Base-by-base conservation (phyloP, 768 basidiomycete genomes). In the Chlorophyllum brunneum region DNA sequence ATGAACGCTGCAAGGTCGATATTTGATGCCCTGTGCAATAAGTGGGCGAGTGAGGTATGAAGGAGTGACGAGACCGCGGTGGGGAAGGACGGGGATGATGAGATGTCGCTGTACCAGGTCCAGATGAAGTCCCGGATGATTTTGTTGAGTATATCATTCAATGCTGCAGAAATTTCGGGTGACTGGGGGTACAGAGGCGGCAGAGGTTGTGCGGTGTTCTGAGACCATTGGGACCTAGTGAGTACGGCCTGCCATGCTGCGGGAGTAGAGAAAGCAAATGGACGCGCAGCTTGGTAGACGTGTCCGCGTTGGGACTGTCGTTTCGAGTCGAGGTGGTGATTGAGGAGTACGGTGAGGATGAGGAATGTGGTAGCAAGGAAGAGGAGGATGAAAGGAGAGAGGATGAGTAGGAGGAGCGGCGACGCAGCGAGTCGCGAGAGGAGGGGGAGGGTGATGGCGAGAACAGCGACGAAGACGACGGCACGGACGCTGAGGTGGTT, bases 201-300 rank as follows among this genome's bases (percentile, higher is more conserved):
- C 16, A 87, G 73, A n/a, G 81, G 72, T 61, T 84, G 83, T 0
- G 86, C 82, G 3, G 82, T 70, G 52, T 76, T 81, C 58, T 86
- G 82, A 2, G 89, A 89, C 94, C 93, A 95, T 66, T 88, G 83
- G n/a, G 90, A 90, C 27, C 93, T 83, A 39, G 82, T 92, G 45
- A 90, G 74, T 41, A 92, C 88, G 0, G 86, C 92, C 62, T 94
- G 90, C 94, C 94, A 97, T 27, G 93, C 94, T 51, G 94, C 92
- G 22, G 92, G 91, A 2, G 92, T 92, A 3, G 92, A 91, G 72
- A 97, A 95, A 2, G 82, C 79, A 42, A 94, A 76, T 0, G 90
- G 90, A 30, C 82, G 80, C 15, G 90, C 84, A 0, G 85, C 82
- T 51, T 72, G 69, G 8, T 69, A 67, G n/a, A 85, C 70, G 37